Percentiles rank a stretch among this genome's conserved stretches.
Conservation (phyloP, 805 yeast genomes). For the Sporopachydermia quercuum region DNA sequence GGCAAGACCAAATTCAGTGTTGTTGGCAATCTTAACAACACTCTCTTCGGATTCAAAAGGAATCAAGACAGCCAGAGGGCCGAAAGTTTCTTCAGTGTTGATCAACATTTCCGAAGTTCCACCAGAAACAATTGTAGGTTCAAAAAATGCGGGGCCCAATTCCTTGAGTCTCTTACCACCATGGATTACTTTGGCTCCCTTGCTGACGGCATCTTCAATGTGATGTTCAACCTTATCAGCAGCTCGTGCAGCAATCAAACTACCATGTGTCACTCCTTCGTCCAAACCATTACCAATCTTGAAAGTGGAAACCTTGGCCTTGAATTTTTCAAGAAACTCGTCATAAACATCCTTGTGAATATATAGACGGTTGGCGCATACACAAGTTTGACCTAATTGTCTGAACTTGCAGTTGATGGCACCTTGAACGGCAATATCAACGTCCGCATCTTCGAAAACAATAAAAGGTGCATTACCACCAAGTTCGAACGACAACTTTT, state of each 20-base stretch:
- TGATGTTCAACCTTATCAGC: constrained; percentile 46
- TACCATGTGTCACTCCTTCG: constrained; percentile 55
- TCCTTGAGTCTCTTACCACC: constrained; percentile 46
- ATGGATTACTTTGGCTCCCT: constrained; percentile 46
- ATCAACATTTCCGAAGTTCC: constrained; percentile 44
- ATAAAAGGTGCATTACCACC: constrained; percentile 78
- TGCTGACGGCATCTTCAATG: constrained; percentile 46
- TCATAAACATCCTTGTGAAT: constrained; percentile 55
- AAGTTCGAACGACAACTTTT: constrained; percentile 58
- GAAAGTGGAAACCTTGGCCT: constrained; percentile 27
- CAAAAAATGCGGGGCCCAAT: constrained; percentile 50
- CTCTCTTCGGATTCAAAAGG: constrained; percentile 51
- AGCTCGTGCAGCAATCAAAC: constrained; percentile 51
- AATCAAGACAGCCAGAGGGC: constrained; percentile 63
- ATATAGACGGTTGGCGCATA: constrained; percentile 60
- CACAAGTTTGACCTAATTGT: constrained; percentile 72
- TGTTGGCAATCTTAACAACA: constrained; percentile 47
- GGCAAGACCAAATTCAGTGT: constrained; percentile 59
- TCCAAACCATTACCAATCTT: constrained; percentile 51
- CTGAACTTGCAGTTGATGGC: constrained; percentile 56
- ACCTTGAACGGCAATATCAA: constrained; percentile 52
- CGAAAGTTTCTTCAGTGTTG: constrained; percentile 63
- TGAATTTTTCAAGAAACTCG: constrained; percentile 35
- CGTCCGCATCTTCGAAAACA: constrained; percentile 58
- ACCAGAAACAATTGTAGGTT: constrained; percentile 51